Evolutionary conservation across 2,329 filamentous ascomycete genomes (phyloP), one percentile per base, ranked within the genome.

Genomic region (Pseudocercospora eumusae): DNA sequence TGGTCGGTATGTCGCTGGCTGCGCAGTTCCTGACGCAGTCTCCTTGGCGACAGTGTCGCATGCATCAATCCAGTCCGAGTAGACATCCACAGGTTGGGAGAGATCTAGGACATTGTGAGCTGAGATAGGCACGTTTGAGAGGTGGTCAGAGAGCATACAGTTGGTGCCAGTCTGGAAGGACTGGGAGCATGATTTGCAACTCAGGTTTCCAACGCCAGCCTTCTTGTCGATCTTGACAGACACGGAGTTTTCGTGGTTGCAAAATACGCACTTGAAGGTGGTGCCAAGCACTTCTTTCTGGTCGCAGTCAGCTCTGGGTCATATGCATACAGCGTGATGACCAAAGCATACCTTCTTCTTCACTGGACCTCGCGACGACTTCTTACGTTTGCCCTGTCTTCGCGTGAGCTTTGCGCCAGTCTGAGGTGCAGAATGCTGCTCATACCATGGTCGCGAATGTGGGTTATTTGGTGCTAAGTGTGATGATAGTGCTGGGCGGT

Each of bases 21-120:
- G 25, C 15, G 56, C 44, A 4, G 59, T 59, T 20, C 36, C 62
- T 13, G 56, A 13, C 23, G 73, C 76, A 13, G 76, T 78, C 18
- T 87, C 82, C 72, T 89, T 88, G 15, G 87, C 87, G 55, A 90
- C 88, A 5, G 85, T 82, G 73, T 91, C 88, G 74, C 88, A 90
- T n/a, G 95, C 95, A 78, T 99, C 95, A 66, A 99, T 91, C 95
- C 95, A 99, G 77, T 98, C 95, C 33, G 91, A 91, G 74, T 99
- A 99, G 7, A 99, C 93, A 75, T 99, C 95, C 52, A 99, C 92
- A 0, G 92, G 86, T 13, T 90, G 91, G 25, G 91, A 96, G 25
- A 98, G 86, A 76, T 96, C 92, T 96, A 65, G 11, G n/a, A 42
- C 31, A n/a, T 20, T 20, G 54, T 67, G 52, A 66, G 62, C 47